Evolutionary conservation across 1,284 basidiomycete species (phyloP).

Genomic region (Somion occarium): DNA sequence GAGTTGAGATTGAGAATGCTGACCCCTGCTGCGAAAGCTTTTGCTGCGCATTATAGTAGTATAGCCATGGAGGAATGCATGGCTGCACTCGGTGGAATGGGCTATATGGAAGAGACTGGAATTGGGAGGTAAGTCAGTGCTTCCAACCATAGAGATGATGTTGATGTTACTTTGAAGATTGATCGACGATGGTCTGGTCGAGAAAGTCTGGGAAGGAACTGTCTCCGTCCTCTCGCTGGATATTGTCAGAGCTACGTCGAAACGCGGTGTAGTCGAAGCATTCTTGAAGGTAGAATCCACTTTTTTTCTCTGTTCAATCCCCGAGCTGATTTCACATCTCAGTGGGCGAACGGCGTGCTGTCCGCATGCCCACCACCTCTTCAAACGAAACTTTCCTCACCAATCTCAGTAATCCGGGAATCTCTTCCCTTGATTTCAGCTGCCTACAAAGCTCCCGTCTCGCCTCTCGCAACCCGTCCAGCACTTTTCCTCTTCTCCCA

Average conservation of each 20-base stretch:
- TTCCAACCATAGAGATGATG: not conserved
- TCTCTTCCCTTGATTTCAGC: conserved; percentile 33
- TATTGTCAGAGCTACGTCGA: conserved; percentile 49
- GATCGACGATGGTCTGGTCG: conserved; percentile 65
- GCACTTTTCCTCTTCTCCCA: conserved; percentile 54
- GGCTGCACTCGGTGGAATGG: conserved; percentile 71
- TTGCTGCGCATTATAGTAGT: conserved; percentile 60
- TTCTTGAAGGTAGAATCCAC: conserved; percentile 30
- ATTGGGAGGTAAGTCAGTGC: conserved; percentile 44
- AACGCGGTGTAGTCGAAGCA: conserved; percentile 31
- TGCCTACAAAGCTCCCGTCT: conserved; percentile 33
- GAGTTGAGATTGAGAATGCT: conserved; percentile 54
- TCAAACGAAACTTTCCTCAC: conserved; percentile 16
- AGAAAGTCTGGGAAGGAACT: conserved; percentile 84
- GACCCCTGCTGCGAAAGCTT: conserved; percentile 71
- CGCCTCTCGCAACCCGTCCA: conserved; percentile 47
- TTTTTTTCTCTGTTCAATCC: not conserved
- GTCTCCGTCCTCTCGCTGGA: conserved; percentile 66
- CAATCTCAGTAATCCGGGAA: conserved; percentile 29
- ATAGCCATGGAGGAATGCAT: conserved; percentile 71
- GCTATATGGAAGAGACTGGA: conserved; percentile 80
- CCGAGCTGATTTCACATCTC: conserved; percentile 9
- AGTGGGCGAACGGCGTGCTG: conserved; percentile 54
- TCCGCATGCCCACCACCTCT: conserved; percentile 35
- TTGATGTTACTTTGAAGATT: conserved; percentile 26